phyloP scores from a whole-genome alignment of 345 rosid genomes.

The Sisymbrium irio region DNA sequence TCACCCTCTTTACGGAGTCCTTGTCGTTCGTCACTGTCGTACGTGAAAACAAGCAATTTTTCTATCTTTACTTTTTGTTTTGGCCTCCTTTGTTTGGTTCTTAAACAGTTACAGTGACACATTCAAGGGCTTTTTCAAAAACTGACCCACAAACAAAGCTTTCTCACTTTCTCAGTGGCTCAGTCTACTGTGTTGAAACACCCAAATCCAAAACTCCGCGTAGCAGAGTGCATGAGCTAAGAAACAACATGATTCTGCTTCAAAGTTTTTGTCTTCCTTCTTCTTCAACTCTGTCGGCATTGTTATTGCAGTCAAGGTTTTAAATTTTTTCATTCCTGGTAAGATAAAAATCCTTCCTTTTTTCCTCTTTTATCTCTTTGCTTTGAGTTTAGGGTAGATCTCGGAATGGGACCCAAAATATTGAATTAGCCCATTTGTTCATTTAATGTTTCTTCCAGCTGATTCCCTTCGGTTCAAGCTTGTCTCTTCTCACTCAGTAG shows the following conservation, averaged over 20 bases:
- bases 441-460: slow-evolving; percentile 39
- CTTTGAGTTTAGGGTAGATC: slow-evolving; percentile 37
- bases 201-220: slow-evolving; percentile 17
- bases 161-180: slow-evolving; percentile 20
- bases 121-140: background rate
- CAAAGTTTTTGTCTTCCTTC: slow-evolving; percentile 37
- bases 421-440: slow-evolving; percentile 33
- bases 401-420: slow-evolving; percentile 38
- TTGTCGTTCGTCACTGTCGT: slow-evolving; percentile 38
- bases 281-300: slow-evolving; percentile 38
- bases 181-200: background rate
- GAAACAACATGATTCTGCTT: slow-evolving; percentile 28
- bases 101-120: slow-evolving; percentile 23
- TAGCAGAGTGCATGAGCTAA: slow-evolving; percentile 19
- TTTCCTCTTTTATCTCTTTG: slow-evolving; percentile 11
- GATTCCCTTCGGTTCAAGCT: slow-evolving; percentile 34
- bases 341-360: slow-evolving; percentile 38
- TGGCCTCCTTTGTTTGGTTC: slow-evolving; percentile 26
- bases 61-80: slow-evolving; percentile 20
- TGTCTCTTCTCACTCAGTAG: slow-evolving; percentile 28
- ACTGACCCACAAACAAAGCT: slow-evolving; percentile 17
- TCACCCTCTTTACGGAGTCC: slow-evolving; percentile 10
- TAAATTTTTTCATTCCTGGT: slow-evolving; percentile 14
- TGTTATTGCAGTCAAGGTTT: slow-evolving; percentile 41
- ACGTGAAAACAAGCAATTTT: slow-evolving; percentile 23